Evolutionary conservation across 2,329 filamentous ascomycete genomes (phyloP), one percentile per base, ranked within the genome.

Genomic region (Aspergillus nomiae): DNA sequence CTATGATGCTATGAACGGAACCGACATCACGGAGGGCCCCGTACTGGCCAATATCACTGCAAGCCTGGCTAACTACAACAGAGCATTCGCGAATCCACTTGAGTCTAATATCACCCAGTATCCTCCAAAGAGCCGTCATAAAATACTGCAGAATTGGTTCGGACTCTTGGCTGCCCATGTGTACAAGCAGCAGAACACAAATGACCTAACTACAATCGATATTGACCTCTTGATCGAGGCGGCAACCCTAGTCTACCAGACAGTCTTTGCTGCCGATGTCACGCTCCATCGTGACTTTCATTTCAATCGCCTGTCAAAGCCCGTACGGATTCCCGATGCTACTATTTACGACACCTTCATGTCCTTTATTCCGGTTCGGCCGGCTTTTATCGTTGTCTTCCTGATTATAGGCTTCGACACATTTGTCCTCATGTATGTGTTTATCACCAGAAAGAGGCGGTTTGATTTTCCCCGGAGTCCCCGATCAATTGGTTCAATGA

Each of bases 381-480:
- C 59, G 30, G 56, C 61, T n/a, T 63, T 70, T 7, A 56, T 67
- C 24, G 63, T 63, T 36, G 69, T 70, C 2, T 64, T 70, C 4
- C 43, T 64, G 16, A 59, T 70, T n/a, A 57, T 70, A 1, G 61
- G 63, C 24, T 34, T 69, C 19, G 68, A 70, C 43, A 56, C 64
- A 3, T 61, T 60, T n/a, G 63, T 66, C 9, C 60, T 70, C 2
- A 61, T 66, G 43, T 60, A 51, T 12, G 68, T 70, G 6, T 70
- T 70, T n/a, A 65, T 30, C 59, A 68, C 48, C 55, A 59, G 56
- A 56, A 57, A n/a, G 34, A 46, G 50, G 19, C 46, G 63, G 10
- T 68, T 68, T 24, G 60, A 45, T 9, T 68, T 68, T 4, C 61
- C 62, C 4, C 67, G 61, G 6, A 62, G 64, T n/a, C 68, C 68